Evolutionary conservation across 345 rosid species (phyloP).

Genomic region (Linum lewisii): DNA sequence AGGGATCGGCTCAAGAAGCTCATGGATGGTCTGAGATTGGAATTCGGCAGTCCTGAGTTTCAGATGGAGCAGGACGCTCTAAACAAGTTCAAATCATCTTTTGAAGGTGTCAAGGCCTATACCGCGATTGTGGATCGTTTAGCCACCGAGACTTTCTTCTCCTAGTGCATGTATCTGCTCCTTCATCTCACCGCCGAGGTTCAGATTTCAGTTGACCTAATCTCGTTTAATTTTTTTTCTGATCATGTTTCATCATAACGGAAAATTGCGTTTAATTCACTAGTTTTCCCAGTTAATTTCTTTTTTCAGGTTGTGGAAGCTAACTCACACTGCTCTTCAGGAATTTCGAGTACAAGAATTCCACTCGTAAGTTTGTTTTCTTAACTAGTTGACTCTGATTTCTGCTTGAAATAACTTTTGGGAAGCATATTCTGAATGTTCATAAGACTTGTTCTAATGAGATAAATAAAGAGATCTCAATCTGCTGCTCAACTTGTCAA

Average conservation of each 20-base stretch:
- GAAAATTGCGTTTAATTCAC: background rate
- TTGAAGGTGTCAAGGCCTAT: conserved; percentile 48
- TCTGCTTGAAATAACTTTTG: background rate
- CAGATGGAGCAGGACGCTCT: conserved; percentile 59
- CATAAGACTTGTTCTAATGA: no score
- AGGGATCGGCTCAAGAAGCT: conserved; percentile 34
- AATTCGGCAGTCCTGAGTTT: conserved; percentile 65
- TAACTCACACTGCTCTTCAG: conserved; percentile 40
- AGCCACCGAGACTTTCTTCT: conserved; percentile 63
- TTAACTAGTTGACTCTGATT: background rate
- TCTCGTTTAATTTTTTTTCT: no score
- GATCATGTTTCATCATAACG: background rate
- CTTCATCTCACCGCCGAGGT: conserved; percentile 65
- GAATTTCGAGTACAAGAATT: conserved; percentile 37
- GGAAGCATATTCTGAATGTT: no score
- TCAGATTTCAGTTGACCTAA: background rate
- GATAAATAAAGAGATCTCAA: no score
- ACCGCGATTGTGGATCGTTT: conserved; percentile 45
- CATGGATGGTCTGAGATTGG: conserved; percentile 63
- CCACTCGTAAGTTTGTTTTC: conserved; percentile 39
- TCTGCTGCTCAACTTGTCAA: no score
- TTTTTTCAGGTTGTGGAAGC: conserved; percentile 53
- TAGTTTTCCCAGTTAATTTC: background rate
- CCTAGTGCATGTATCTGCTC: conserved; percentile 65
- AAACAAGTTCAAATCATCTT: conserved; percentile 48